Evolutionary conservation across 805 yeast species (phyloP).

Genomic region (Citeromyces matritensis): DNA sequence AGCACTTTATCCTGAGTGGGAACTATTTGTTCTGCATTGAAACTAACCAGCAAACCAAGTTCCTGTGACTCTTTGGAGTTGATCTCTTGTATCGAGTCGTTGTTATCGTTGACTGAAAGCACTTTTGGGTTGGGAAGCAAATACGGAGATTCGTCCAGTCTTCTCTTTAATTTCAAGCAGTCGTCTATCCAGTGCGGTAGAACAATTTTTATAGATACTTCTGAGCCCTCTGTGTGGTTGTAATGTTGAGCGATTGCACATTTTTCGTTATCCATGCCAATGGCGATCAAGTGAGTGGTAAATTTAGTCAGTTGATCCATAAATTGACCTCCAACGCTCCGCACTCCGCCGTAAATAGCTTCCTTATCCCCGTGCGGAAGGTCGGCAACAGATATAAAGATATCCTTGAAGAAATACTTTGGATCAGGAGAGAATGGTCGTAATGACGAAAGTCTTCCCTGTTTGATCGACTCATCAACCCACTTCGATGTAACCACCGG

Average conservation of each 20-base stretch:
- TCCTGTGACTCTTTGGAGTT: neutral
- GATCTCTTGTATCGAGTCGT: constrained; percentile 3
- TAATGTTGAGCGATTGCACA: constrained; percentile 36
- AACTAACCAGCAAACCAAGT: constrained; percentile 2
- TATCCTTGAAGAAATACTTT: constrained; percentile 42
- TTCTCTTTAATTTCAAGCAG: constrained; percentile 37
- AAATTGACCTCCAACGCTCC: constrained; percentile 67
- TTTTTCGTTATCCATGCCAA: constrained; percentile 36
- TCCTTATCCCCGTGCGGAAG: constrained; percentile 46
- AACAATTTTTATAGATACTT: constrained; percentile 34
- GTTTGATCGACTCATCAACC: constrained; percentile 31
- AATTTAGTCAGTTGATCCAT: constrained; percentile 45
- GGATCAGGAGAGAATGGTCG: constrained; percentile 64
- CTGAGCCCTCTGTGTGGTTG: constrained; percentile 7
- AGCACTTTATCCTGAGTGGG: constrained; percentile 15
- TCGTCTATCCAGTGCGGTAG: constrained; percentile 72
- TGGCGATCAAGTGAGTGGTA: constrained; percentile 69
- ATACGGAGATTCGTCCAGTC: constrained; percentile 38
- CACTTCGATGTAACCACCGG: constrained; percentile 54
- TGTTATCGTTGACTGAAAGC: constrained; percentile 2
- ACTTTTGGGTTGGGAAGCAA: constrained; percentile 20
- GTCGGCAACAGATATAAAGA: constrained; percentile 46
- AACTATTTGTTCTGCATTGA: constrained; percentile 5
- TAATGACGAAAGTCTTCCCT: constrained; percentile 27
- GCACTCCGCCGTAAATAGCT: constrained; percentile 50